phyloP scores from a whole-genome alignment of 345 rosid species.

The Combretum micranthum region DNA sequence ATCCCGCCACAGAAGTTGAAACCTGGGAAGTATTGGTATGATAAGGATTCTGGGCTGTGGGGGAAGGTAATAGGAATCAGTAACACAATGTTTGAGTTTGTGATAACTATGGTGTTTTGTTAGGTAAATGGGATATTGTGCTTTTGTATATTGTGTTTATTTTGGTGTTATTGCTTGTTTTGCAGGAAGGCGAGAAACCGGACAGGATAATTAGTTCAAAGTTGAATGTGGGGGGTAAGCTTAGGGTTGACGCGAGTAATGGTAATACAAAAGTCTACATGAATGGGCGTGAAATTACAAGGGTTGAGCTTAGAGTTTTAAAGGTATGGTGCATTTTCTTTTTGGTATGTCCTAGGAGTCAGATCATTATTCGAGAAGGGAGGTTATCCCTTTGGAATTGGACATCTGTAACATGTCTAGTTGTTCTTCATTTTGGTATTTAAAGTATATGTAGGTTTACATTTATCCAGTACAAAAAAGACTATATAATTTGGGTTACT shows the following conservation, averaged over 20 bases:
- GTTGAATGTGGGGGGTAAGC: conserved; percentile 45
- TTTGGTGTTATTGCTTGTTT: conserved; percentile 5
- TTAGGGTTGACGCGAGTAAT: conserved; percentile 40
- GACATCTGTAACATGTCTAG: too few species aligned
- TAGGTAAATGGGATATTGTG: not conserved
- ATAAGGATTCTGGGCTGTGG: conserved; percentile 52
- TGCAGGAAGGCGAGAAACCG: conserved; percentile 65
- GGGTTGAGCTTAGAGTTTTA: conserved; percentile 35
- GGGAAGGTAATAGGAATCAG: conserved; percentile 43
- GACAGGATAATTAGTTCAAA: conserved; percentile 51
- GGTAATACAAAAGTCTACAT: conserved; percentile 53
- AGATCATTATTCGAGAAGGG: not conserved
- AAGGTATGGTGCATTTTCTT: conserved; percentile 23
- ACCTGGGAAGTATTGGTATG: conserved; percentile 60
- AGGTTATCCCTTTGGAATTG: too few species aligned
- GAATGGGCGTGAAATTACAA: conserved; percentile 65
- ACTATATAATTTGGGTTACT: too few species aligned
- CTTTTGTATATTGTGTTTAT: not conserved
- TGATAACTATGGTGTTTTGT: not conserved
- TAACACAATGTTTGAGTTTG: not conserved
- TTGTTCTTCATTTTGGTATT: too few species aligned
- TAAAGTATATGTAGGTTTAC: too few species aligned
- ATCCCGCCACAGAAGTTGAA: conserved; percentile 37
- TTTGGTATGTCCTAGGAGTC: not conserved
- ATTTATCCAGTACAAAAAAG: too few species aligned